Evolutionary conservation across 352 stramenopile species (phyloP).

Genomic region (Sclerospora graminicola): DNA sequence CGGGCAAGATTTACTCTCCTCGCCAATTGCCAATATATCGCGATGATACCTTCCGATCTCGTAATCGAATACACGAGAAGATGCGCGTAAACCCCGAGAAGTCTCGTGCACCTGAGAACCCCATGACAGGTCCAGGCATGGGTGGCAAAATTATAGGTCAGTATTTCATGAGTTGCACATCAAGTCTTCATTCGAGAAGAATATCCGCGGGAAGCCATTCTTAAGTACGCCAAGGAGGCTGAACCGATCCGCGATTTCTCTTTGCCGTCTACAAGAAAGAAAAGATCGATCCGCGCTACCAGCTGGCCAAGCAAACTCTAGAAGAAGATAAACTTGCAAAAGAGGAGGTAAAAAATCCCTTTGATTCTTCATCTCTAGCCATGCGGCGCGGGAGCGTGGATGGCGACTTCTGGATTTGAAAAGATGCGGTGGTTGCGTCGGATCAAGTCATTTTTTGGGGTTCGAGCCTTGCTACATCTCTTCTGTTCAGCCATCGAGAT

Average conservation of each 20-base stretch:
- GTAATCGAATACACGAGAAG: slow-evolving; percentile 71
- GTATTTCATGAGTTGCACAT: slow-evolving; percentile 84
- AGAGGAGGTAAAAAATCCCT: too few relatives aligned
- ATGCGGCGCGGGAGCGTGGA: too few relatives aligned
- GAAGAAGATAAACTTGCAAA: slow-evolving; percentile 73
- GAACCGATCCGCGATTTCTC: slow-evolving; percentile 60
- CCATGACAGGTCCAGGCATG: slow-evolving; percentile 64
- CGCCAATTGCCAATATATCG: slow-evolving; percentile 77
- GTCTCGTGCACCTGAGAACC: slow-evolving; percentile 65
- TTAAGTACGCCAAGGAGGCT: slow-evolving; percentile 78
- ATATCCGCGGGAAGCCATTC: slow-evolving; percentile 75
- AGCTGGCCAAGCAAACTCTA: slow-evolving; percentile 62
- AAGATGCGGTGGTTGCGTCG: too few relatives aligned
- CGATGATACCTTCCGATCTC: slow-evolving; percentile 36
- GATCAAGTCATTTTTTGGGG: too few relatives aligned
- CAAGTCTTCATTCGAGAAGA: slow-evolving; percentile 79
- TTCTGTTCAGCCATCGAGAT: too few relatives aligned
- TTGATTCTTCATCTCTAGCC: too few relatives aligned
- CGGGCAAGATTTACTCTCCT: slow-evolving; percentile 66
- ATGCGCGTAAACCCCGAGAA: slow-evolving; percentile 53
- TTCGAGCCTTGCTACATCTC: too few relatives aligned
- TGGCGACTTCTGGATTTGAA: too few relatives aligned
- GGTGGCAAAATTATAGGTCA: slow-evolving; percentile 74
- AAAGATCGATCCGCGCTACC: slow-evolving; percentile 69
- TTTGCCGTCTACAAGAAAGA: slow-evolving; percentile 42